These are phyloP conservation scores for Neofusicoccum cordaticola DNA, from an alignment of 2,329 filamentous ascomycete species.

Conservation along the genomic window DNA sequence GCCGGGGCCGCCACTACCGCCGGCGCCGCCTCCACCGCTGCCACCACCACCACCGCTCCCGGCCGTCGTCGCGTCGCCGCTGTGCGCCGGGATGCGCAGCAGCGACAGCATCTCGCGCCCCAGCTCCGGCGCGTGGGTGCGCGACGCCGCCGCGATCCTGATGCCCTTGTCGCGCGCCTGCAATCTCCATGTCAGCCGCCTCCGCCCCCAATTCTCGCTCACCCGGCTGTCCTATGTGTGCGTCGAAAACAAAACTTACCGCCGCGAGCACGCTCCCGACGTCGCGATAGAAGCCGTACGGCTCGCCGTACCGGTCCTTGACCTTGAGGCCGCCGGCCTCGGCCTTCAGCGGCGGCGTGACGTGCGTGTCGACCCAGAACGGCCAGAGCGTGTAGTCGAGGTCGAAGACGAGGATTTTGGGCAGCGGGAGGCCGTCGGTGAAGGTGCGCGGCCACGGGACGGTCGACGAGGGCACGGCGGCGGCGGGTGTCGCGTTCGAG, in stretches of 20 bases:
- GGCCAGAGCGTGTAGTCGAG: constrained; percentile 99
- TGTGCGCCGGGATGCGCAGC: constrained; percentile 55
- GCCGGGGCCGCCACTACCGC: too few relatives aligned
- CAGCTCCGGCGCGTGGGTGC: constrained; percentile 75
- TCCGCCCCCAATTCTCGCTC: too few relatives aligned
- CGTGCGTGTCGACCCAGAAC: constrained; percentile 96
- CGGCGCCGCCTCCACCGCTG: too few relatives aligned
- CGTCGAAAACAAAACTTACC: constrained; percentile 23
- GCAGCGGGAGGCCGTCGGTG: constrained; percentile 68
- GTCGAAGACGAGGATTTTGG: constrained; percentile 85
- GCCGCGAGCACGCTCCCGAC: constrained; percentile 41
- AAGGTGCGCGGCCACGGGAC: constrained; percentile 53
- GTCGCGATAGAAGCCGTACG: constrained; percentile 48
- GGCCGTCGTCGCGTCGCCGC: constrained; percentile 52
- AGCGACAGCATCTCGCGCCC: constrained; percentile 77
- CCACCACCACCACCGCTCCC: background rate
- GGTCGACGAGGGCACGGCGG: constrained; percentile 35
- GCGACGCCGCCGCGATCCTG: constrained; percentile 70
- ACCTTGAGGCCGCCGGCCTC: constrained; percentile 43
- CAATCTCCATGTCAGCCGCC: too few relatives aligned
- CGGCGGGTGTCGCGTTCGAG: constrained; percentile 27
- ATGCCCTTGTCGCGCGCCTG: constrained; percentile 42
- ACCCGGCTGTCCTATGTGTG: too few relatives aligned
- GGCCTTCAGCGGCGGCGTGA: constrained; percentile 67
- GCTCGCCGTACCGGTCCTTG: constrained; percentile 50